A percentile compares a stretch with the other conserved stretches of the same genome.
Evolutionary conservation across 169 alveolate genomes (phyloP).

Genomic region (Eimeria tenella): DNA sequence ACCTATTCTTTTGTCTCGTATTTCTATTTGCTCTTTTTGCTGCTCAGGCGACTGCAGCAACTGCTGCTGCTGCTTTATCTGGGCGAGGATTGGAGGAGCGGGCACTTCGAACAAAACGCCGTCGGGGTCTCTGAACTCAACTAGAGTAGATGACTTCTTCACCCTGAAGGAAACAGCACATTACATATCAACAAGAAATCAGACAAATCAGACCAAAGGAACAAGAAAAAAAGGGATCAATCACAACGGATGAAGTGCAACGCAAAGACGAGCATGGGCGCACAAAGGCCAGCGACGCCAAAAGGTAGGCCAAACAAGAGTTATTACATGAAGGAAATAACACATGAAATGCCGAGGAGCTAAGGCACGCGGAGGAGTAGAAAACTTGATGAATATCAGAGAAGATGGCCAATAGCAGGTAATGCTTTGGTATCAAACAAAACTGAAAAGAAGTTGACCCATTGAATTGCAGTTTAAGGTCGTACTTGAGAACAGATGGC

Average conservation of each 20-base stretch:
- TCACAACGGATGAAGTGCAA: background rate
- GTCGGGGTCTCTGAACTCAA: constrained; percentile 52
- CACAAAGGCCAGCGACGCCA: too few relatives aligned
- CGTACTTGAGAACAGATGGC: constrained; percentile 10
- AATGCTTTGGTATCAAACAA: too few relatives aligned
- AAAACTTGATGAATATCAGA: background rate
- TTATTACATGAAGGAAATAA: too few relatives aligned
- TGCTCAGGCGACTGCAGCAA: constrained; percentile 29
- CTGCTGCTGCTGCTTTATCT: constrained; percentile 65
- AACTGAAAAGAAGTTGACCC: background rate
- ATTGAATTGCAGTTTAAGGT: too few relatives aligned
- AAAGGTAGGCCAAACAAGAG: too few relatives aligned
- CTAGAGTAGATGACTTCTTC: constrained; percentile 16
- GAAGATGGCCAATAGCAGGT: background rate
- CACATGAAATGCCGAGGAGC: too few relatives aligned
- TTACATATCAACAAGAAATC: too few relatives aligned
- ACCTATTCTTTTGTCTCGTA: background rate
- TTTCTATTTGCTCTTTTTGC: background rate
- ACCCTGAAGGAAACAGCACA: background rate
- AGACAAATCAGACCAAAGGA: background rate
- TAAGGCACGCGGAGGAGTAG: too few relatives aligned
- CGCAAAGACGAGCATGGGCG: background rate
- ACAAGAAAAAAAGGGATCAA: background rate
- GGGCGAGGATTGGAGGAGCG: constrained; percentile 62
- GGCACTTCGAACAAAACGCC: constrained; percentile 67